phyloP scores from a whole-genome alignment of 192 early-diverging fungal genomes.

The Phlyctochytrium planicorne region DNA sequence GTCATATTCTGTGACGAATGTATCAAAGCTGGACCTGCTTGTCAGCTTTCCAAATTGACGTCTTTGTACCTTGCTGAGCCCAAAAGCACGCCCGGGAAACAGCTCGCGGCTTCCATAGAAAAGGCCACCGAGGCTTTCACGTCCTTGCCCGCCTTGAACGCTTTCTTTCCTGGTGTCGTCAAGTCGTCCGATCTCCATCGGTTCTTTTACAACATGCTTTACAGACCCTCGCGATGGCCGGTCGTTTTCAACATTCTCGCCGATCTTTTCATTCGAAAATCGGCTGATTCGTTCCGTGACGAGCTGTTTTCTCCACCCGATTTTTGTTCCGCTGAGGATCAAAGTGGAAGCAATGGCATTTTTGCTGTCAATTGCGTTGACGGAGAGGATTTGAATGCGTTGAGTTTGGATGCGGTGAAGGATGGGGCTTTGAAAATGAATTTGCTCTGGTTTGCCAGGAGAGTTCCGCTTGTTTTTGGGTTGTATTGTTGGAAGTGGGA shows the following conservation, averaged over 20 bases:
- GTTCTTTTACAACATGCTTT: constrained; percentile 5
- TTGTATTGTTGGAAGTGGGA: constrained; percentile 31
- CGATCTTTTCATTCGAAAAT: no score
- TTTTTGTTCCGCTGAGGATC: constrained; percentile 1
- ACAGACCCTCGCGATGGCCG: constrained; percentile 11
- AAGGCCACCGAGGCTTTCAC: neutral
- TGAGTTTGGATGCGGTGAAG: neutral
- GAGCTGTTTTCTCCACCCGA: no score
- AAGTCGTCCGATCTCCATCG: neutral
- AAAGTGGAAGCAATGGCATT: neutral
- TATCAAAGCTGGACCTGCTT: constrained; percentile 30
- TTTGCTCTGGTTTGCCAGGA: neutral
- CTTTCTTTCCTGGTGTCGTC: neutral
- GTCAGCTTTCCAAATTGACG: constrained; percentile 34
- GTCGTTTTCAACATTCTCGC: neutral
- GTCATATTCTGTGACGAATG: constrained; percentile 32
- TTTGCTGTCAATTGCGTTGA: constrained; percentile 15
- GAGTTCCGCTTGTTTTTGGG: neutral
- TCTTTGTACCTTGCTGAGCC: neutral
- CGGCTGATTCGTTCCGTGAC: no score
- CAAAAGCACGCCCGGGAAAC: neutral
- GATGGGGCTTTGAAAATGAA: neutral
- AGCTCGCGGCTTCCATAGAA: neutral
- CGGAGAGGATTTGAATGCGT: neutral
- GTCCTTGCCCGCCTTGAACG: neutral